A percentile compares a stretch with the other conserved stretches of the same genome.
These are phyloP conservation scores for Nasturtium officinale DNA, from an alignment of 345 rosid species.

Conservation along the genomic window DNA sequence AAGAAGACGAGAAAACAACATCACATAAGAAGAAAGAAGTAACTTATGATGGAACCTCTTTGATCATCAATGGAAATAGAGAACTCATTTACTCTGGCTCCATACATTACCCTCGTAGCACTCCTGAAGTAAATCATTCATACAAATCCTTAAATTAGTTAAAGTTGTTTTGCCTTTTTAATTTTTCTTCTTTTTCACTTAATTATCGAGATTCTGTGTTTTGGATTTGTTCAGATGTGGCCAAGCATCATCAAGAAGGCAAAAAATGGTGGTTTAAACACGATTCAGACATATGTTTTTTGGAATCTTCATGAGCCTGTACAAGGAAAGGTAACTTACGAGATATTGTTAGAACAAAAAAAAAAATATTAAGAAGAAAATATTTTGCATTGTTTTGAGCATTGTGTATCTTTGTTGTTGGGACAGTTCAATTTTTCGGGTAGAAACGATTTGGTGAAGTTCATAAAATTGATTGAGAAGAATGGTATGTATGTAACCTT, in stretches of 20 bases:
- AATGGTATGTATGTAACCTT: slow-evolving; percentile 63
- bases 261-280: slow-evolving; percentile 62
- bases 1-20: slow-evolving; percentile 6
- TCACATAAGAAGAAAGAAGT: slow-evolving; percentile 35
- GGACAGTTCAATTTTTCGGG: slow-evolving; percentile 74
- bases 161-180: not conserved
- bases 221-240: slow-evolving; percentile 45
- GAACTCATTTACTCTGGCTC: slow-evolving; percentile 48
- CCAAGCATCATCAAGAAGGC: slow-evolving; percentile 44
- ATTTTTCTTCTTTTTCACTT: not conserved
- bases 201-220: not conserved
- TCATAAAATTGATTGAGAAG: slow-evolving; percentile 62
- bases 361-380: not conserved
- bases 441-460: slow-evolving; percentile 68
- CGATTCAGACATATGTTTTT: slow-evolving; percentile 71
- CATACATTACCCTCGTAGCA: slow-evolving; percentile 49
- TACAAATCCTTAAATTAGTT: not conserved
- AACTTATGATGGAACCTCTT: slow-evolving; percentile 47
- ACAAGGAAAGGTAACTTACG: slow-evolving; percentile 41
- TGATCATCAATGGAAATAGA: slow-evolving; percentile 46
- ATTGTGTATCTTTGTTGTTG: not conserved
- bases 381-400: slow-evolving; percentile 1
- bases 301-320: slow-evolving; percentile 69
- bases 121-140: slow-evolving; percentile 41
- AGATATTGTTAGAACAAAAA: slow-evolving; percentile 2